A percentile compares a stretch with the other conserved stretches of the same genome.
phyloP scores from a whole-genome alignment of 495 filamentous ascomycete genomes.

The Xylaria acuta region DNA sequence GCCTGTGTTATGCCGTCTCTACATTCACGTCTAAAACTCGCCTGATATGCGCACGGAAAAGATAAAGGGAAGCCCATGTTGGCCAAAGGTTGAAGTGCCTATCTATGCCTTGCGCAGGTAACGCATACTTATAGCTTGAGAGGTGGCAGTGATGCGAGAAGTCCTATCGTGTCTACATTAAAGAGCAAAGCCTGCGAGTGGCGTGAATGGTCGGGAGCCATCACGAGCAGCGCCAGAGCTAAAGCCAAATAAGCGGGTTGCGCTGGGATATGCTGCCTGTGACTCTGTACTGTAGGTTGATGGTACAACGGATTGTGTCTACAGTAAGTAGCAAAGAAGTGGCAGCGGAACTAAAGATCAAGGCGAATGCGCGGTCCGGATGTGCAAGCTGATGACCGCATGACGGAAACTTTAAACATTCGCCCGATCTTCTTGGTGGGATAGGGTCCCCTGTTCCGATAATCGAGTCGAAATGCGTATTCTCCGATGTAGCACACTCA shows the following conservation, averaged over 20 bases:
- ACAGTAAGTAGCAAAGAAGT: too few relatives aligned
- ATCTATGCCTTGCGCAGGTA: background rate
- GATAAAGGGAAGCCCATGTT: background rate
- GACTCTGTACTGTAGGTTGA: too few relatives aligned
- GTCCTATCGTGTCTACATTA: background rate
- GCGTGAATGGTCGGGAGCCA: background rate
- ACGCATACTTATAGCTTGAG: background rate
- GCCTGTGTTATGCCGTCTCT: background rate
- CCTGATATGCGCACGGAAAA: background rate
- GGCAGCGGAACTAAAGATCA: background rate
- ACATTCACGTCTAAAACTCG: background rate
- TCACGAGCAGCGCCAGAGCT: background rate
- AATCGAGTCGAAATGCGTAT: background rate
- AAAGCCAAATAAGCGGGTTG: background rate
- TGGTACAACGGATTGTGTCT: background rate
- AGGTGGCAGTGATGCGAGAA: background rate
- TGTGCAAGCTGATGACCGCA: background rate
- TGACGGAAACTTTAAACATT: background rate
- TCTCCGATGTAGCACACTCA: background rate
- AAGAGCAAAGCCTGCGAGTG: too few relatives aligned
- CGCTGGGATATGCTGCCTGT: background rate
- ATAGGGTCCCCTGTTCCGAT: background rate
- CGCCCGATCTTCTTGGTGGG: background rate
- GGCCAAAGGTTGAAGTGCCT: background rate
- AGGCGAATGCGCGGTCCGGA: background rate